These are phyloP conservation scores for Tuber magnatum DNA, from an alignment of 495 filamentous ascomycete genomes.

Conservation along the genomic window DNA sequence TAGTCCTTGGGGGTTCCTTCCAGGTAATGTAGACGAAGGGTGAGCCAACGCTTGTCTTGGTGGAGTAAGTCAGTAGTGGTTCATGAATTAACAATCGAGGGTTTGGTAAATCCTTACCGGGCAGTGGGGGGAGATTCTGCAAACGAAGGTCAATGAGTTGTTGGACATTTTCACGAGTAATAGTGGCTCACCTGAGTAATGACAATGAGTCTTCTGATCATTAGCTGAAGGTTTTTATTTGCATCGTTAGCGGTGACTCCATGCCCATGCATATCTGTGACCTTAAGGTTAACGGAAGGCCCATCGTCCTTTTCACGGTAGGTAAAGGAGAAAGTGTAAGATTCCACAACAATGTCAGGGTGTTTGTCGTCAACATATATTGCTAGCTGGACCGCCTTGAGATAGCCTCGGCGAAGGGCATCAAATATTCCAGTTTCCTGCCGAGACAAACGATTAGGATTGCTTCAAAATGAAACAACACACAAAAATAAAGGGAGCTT, in stretches of 20 bases:
- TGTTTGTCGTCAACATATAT: constrained; percentile 38
- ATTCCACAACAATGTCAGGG: constrained; percentile 37
- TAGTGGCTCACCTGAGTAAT: constrained; percentile 34
- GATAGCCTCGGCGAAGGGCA: constrained; percentile 34
- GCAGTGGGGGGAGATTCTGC: constrained; percentile 36
- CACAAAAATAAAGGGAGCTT: not conserved
- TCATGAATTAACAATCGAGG: not conserved
- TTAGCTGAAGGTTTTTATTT: constrained; percentile 34
- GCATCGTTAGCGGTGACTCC: constrained; percentile 35
- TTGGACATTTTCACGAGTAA: not conserved
- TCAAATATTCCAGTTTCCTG: constrained; percentile 38
- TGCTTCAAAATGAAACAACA: not conserved
- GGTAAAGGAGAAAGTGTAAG: constrained; percentile 40
- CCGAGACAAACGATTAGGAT: not conserved
- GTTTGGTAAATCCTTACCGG: constrained; percentile 22
- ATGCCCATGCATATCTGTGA: constrained; percentile 30
- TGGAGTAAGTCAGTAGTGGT: constrained; percentile 3
- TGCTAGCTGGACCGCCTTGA: constrained; percentile 39
- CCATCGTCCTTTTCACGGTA: constrained; percentile 30
- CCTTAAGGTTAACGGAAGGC: constrained; percentile 27
- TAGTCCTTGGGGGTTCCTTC: constrained; percentile 37
- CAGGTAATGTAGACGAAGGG: constrained; percentile 37
- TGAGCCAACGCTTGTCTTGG: constrained; percentile 36
- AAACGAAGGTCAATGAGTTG: constrained; percentile 9
- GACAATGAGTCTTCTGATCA: constrained; percentile 38